Base-by-base conservation (phyloP, 768 basidiomycete species). In the Tricholoma flavovirens region DNA sequence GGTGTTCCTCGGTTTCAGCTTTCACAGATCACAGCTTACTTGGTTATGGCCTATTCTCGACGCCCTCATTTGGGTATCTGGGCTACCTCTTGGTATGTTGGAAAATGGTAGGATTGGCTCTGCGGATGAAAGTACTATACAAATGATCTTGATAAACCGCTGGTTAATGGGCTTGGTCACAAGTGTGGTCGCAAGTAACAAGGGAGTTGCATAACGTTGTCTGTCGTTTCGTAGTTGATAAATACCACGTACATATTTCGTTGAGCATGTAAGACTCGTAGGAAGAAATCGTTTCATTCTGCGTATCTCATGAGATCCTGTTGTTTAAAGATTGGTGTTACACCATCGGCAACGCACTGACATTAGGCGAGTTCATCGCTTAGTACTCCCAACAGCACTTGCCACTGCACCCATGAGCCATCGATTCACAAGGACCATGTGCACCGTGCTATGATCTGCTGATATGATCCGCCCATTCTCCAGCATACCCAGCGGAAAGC, bases 401-500 rank as follows among this genome's bases (percentile, higher is more conserved):
- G 65, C 65, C 10, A 67, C 66, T 12, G 65, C 66, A 33, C 65
- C 66, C 60, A 64, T 68, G 55, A 61, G 62, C 68, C 67, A 67
- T 21, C 67, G 53, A 55, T 65, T 67, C 30, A 69, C 40, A 14
- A 69, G 49, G 9, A 65, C 53, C 14, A 69, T 53, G 53, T 69
- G 67, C 15, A 65, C 17, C 17, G 55, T 62, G 53, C 66, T 66
- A 26, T 63, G 58, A 53, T 69, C 67, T 33, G 30, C 56, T 14
- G 63, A 55, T 12, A 64, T 51, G 50, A 61, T 56, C 56, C 62
- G 55, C 48, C 67, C 67, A 50, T 68, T 66, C 49, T 68, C 66
- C 19, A 68, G 30, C 56, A 65, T 65, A 11, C 62, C 67, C 14
- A 68, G 40, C 12, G 67, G 66, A 17, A 67, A n/a, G 17, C 66